Percentiles rank a stretch among this genome's conserved stretches.
Evolutionary conservation across 2,329 filamentous ascomycete species (phyloP).

Genomic region (Aspergillus melleus): DNA sequence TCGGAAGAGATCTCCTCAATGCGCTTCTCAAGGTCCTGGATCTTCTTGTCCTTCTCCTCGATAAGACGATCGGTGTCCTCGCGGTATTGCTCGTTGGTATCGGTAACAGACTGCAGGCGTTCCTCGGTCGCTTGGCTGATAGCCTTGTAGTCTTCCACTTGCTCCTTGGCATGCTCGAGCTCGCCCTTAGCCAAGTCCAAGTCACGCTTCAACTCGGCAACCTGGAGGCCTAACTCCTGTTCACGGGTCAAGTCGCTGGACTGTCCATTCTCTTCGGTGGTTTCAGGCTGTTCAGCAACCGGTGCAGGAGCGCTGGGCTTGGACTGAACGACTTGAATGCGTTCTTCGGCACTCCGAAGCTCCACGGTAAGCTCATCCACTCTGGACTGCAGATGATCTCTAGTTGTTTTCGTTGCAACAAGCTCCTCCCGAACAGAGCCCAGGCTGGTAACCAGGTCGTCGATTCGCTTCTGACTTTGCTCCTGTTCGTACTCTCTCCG

Average conservation of each 20-base stretch:
- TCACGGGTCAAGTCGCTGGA: conserved; percentile 63
- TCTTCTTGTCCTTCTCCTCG: conserved; percentile 73
- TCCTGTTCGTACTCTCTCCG: conserved; percentile 88
- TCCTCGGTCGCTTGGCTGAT: conserved; percentile 88
- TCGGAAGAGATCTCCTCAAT: conserved; percentile 82
- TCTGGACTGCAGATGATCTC: conserved; percentile 83
- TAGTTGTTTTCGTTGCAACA: conserved; percentile 78
- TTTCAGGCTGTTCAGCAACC: conserved; percentile 39
- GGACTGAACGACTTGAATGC: conserved; percentile 77
- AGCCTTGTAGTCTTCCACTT: conserved; percentile 83
- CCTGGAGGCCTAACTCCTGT: conserved; percentile 79
- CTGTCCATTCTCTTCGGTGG: conserved; percentile 50
- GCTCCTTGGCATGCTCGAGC: conserved; percentile 74
- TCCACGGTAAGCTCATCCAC: conserved; percentile 89
- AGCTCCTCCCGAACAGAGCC: conserved; percentile 83
- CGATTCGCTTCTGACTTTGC: conserved; percentile 86
- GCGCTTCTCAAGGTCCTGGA: conserved; percentile 78
- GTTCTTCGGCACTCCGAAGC: conserved; percentile 84
- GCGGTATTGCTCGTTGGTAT: conserved; percentile 82
- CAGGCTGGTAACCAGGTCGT: conserved; percentile 81
- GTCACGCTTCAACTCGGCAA: conserved; percentile 83
- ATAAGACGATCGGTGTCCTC: conserved; percentile 78
- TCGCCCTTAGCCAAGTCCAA: conserved; percentile 79
- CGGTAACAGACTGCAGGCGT: conserved; percentile 73
- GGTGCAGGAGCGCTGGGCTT: conserved; percentile 66